phyloP scores from a whole-genome alignment of 306 rosid species.

The Glycine latifolia region DNA sequence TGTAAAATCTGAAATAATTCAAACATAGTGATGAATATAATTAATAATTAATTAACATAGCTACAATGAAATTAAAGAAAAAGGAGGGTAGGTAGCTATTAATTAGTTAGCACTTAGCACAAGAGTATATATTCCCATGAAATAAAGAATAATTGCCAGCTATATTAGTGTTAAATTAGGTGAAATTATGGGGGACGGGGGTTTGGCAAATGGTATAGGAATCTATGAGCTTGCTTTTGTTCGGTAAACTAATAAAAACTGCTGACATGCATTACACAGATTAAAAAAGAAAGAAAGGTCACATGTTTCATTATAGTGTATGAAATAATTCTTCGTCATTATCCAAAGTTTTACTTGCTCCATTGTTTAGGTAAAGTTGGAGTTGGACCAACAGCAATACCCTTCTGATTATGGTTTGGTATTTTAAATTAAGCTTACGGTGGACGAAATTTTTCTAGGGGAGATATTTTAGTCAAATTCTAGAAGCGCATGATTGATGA shows the following conservation, averaged over 20 bases:
- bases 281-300: constrained; percentile 36
- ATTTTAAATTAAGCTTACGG: constrained; percentile 8
- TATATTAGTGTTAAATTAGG: constrained; percentile 41
- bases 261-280: constrained; percentile 20
- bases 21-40: background rate
- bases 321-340: constrained; percentile 27
- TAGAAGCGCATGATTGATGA: constrained; percentile 5
- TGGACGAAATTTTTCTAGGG: background rate
- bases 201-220: constrained; percentile 52
- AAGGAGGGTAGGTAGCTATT: background rate
- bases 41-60: background rate
- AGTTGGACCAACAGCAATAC: constrained; percentile 17
- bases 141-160: constrained; percentile 48
- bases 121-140: constrained; percentile 46
- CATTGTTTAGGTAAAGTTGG: constrained; percentile 9
- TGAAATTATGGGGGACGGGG: constrained; percentile 47
- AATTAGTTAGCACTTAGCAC: constrained; percentile 6
- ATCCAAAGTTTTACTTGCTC: background rate
- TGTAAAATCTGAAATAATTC: constrained; percentile 77
- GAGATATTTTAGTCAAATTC: constrained; percentile 42
- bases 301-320: constrained; percentile 40
- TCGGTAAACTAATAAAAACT: constrained; percentile 50
- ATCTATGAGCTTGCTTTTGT: constrained; percentile 53
- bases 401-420: constrained; percentile 25
- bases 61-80: background rate